These are phyloP conservation scores for Gentiana straminea DNA, from an alignment of 257 asterid genomes.

Conservation along the genomic window DNA sequence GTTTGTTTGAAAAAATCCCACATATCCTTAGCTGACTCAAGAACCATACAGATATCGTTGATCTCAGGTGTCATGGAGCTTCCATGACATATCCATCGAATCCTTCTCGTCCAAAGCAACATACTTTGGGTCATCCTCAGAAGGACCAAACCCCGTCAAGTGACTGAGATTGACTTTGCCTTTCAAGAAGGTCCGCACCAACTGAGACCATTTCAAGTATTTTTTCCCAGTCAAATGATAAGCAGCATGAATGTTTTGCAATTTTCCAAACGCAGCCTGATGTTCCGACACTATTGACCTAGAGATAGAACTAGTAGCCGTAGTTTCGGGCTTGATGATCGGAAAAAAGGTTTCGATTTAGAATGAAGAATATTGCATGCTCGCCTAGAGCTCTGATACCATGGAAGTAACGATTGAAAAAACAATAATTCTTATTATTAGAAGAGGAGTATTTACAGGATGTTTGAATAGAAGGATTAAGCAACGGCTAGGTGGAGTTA, in stretches of 20 bases:
- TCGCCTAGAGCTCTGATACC: slow-evolving; percentile 1
- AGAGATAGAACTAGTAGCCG: background rate
- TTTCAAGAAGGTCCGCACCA: slow-evolving; percentile 3
- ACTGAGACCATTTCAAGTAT: slow-evolving; percentile 5
- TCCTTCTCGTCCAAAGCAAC: slow-evolving; percentile 3
- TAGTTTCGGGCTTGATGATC: background rate
- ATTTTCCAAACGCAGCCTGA: background rate
- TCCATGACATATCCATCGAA: slow-evolving; percentile 3
- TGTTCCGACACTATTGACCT: background rate
- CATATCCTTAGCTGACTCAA: background rate
- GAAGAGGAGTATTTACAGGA: no score
- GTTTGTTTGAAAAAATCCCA: slow-evolving; percentile 4
- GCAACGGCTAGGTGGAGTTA: no score
- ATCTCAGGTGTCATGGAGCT: slow-evolving; percentile 3
- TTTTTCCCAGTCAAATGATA: slow-evolving; percentile 2
- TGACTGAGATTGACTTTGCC: slow-evolving; percentile 8
- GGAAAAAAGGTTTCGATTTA: background rate
- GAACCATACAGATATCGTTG: slow-evolving; percentile 2
- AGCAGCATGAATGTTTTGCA: background rate
- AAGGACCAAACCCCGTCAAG: background rate
- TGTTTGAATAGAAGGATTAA: no score
- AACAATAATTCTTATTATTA: no score
- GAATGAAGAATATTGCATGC: background rate
- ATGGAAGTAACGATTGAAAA: background rate
- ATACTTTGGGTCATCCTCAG: background rate